These are phyloP conservation scores for Aspergillus hancockii DNA, from an alignment of 495 filamentous ascomycete species.

Conservation along the genomic window DNA sequence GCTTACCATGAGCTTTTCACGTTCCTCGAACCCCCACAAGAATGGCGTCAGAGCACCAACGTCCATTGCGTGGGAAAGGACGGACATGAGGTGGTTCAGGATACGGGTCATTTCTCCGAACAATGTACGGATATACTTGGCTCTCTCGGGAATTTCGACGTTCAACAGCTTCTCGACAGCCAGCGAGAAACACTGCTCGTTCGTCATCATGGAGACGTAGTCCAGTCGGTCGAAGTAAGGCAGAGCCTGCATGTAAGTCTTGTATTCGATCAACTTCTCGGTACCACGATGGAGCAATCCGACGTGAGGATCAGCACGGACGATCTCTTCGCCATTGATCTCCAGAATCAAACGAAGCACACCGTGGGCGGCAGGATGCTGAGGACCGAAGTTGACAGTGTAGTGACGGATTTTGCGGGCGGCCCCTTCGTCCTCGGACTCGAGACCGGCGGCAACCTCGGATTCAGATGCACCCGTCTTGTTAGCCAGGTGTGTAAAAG, in stretches of 20 bases:
- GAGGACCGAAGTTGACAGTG: constrained; percentile 99
- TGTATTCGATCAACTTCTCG: constrained; percentile 99
- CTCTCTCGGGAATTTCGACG: constrained; percentile 91
- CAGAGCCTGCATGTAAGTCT: constrained; percentile 96
- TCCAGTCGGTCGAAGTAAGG: constrained; percentile 99
- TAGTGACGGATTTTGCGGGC: constrained; percentile 95
- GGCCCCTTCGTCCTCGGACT: constrained; percentile 54
- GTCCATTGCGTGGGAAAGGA: constrained; percentile 98
- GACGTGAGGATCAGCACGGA: constrained; percentile 95
- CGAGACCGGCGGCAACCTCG: constrained; percentile 45
- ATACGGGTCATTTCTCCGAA: constrained; percentile 96
- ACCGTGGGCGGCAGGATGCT: constrained; percentile 98
- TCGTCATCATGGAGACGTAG: constrained; percentile 99
- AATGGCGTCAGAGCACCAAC: constrained; percentile 98
- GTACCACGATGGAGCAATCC: constrained; percentile 95
- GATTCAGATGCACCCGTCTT: constrained; percentile 41
- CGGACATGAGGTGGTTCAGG: constrained; percentile 97
- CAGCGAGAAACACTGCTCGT: constrained; percentile 95
- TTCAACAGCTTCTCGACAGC: constrained; percentile 98
- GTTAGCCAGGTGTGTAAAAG: constrained; percentile 54
- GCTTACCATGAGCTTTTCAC: constrained; percentile 97
- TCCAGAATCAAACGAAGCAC: constrained; percentile 98
- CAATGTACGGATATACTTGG: constrained; percentile 95
- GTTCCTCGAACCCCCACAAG: constrained; percentile 99
- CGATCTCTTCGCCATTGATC: constrained; percentile 95